Evolutionary conservation across 1,284 basidiomycete genomes (phyloP).

Genomic region (Ustilago tritici): DNA sequence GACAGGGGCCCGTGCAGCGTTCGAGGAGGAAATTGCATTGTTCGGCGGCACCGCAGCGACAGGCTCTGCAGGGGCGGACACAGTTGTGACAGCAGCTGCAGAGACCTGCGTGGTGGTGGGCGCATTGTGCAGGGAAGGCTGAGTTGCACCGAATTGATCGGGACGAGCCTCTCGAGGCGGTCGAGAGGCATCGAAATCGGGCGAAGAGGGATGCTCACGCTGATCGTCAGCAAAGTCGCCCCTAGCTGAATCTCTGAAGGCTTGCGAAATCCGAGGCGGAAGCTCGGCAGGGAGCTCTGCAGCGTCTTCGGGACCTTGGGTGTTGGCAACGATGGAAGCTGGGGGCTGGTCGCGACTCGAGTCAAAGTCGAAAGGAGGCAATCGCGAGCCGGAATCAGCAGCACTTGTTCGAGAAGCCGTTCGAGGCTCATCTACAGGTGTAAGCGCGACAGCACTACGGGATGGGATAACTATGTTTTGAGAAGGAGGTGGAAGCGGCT

Average conservation of each 20-base stretch:
- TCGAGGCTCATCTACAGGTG: conserved; percentile 12
- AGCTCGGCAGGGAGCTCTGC: conserved; percentile 15
- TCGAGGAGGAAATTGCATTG: conserved; percentile 16
- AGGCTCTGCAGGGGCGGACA: conserved; percentile 20
- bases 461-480: conserved; percentile 18
- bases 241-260: conserved; percentile 31
- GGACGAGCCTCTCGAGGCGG: conserved; percentile 24
- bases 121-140: conserved; percentile 9
- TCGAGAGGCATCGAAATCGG: conserved; percentile 23
- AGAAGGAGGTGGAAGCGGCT: conserved; percentile 60
- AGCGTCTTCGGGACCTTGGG: conserved; percentile 6
- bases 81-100: conserved; percentile 18
- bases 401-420: conserved; percentile 26
- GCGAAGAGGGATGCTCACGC: conserved; percentile 15
- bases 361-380: conserved; percentile 57
- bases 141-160: conserved; percentile 7
- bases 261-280: conserved; percentile 16
- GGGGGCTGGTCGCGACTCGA: conserved; percentile 17
- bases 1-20: conserved; percentile 20
- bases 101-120: conserved; percentile 8
- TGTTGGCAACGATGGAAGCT: conserved; percentile 3
- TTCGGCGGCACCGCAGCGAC: conserved; percentile 16
- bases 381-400: conserved; percentile 18
- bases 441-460: not conserved
- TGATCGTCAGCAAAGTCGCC: conserved; percentile 16